Evolutionary conservation across 805 yeast genomes (phyloP), one percentile per base, ranked within the genome.

Genomic region (Starmerella asiatica): DNA sequence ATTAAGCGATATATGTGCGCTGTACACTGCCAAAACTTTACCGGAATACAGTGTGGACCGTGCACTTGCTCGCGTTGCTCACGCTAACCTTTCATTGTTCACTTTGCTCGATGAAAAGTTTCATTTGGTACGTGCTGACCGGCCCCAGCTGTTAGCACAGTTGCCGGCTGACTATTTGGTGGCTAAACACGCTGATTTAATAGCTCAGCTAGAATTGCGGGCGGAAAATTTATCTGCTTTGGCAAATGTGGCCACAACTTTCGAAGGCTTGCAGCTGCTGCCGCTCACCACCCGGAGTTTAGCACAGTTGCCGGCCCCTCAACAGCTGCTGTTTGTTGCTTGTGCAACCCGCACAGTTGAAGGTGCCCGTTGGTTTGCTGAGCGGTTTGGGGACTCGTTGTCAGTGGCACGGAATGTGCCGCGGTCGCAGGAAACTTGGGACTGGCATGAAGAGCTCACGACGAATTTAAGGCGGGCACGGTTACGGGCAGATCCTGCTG

Each of bases 101-200:
- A 32, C 35, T 18, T 43, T 38, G 19, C 40, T 50, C 19, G 53
- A 52, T 30, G 30, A 31, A 12, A 28, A 38, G 36, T 44, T 28
- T 35, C 18, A 26, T 14, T 43, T 52, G 2, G 40, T 44, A 4
- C 21, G 23, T 1, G 15, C 24, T 6, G 33, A 32, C 27, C 21
- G 44, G 12, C 20, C 36, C 15, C 14, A 42, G 16, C 40, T 52
- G 9, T 23, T 51, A 11, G 49, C 54, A 5, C 42, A 29, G 28
- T 21, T 52, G 19, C 54, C 54, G 8, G 37, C 53, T 1, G 17
- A n/a, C 9, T 52, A 45, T 27, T 23, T 50, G 1, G 38, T 24
- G 6, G 32, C 33, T 28, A 34, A 44, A 30, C 51, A 48, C 33
- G 27, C 39, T 2, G 33, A 20, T 2, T 18, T 46, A 14, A 21